These are phyloP conservation scores for Komagataella pastoris DNA, from an alignment of 805 yeast species.

Conservation along the genomic window DNA sequence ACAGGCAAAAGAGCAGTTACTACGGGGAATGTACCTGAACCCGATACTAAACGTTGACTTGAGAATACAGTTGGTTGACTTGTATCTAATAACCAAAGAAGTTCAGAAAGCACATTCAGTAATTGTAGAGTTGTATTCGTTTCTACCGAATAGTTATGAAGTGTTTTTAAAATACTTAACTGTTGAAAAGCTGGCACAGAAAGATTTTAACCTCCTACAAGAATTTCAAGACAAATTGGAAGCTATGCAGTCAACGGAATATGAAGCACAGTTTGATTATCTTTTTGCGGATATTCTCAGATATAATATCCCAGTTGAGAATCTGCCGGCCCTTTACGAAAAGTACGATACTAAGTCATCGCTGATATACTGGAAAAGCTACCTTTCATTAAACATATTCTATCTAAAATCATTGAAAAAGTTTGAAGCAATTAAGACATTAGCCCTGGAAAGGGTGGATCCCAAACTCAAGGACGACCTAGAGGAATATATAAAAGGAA, in stretches of 20 bases:
- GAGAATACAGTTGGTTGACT: constrained; percentile 27
- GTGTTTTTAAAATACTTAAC: constrained; percentile 27
- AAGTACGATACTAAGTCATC: constrained; percentile 8
- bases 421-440: neutral
- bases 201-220: constrained; percentile 4
- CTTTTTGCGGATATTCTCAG: constrained; percentile 20
- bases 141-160: constrained; percentile 21
- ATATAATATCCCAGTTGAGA: constrained; percentile 11
- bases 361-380: constrained; percentile 13
- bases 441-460: neutral
- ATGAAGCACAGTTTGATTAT: constrained; percentile 19
- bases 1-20: constrained; percentile 24
- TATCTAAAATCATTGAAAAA: neutral
- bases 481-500: neutral
- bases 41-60: constrained; percentile 16
- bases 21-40: constrained; percentile 19
- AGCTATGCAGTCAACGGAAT: constrained; percentile 10
- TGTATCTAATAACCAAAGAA: constrained; percentile 25
- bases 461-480: neutral
- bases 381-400: neutral
- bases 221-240: constrained; percentile 8
- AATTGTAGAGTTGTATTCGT: constrained; percentile 9
- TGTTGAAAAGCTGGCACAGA: constrained; percentile 22
- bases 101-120: constrained; percentile 23
- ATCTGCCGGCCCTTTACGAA: constrained; percentile 12